Percentiles rank a stretch among this genome's conserved stretches.
phyloP scores from a whole-genome alignment of 106 monocot genomes.

The Amphibolis antarctica region DNA sequence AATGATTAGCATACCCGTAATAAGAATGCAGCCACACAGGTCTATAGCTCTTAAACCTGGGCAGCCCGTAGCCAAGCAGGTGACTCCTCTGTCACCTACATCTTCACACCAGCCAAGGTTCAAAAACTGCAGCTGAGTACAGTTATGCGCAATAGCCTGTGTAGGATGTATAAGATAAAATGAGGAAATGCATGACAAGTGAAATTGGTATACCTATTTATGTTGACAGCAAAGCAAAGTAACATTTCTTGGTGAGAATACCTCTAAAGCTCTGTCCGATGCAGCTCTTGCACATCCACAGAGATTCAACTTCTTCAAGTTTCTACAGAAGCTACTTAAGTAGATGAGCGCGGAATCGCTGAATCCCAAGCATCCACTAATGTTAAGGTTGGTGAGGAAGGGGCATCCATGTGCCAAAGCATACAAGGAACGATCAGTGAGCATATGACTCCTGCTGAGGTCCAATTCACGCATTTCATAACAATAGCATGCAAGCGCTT shows the following conservation, averaged over 20 bases:
- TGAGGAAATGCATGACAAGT: neutral
- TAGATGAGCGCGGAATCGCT: constrained; percentile 65
- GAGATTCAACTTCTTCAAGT: constrained; percentile 61
- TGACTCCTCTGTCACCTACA: constrained; percentile 70
- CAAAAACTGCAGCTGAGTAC: constrained; percentile 48
- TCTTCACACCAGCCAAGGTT: constrained; percentile 91
- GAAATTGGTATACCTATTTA: neutral
- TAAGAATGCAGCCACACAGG: constrained; percentile 82
- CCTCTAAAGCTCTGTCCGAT: constrained; percentile 81
- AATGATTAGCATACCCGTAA: constrained; percentile 57
- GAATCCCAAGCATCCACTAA: constrained; percentile 76
- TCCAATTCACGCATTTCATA: constrained; percentile 79
- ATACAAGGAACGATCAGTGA: constrained; percentile 57
- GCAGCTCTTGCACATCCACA: constrained; percentile 87
- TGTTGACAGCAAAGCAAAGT: neutral
- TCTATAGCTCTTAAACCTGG: constrained; percentile 69
- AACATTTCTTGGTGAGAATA: constrained; percentile 1
- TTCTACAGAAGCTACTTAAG: constrained; percentile 45
- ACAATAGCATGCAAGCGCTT: constrained; percentile 57
- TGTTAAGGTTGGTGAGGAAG: constrained; percentile 54
- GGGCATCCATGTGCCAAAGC: constrained; percentile 78
- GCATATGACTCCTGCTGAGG: constrained; percentile 68
- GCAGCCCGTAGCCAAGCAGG: constrained; percentile 63
- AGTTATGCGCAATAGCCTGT: constrained; percentile 77
- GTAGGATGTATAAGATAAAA: neutral